A percentile compares a stretch with the other conserved stretches of the same genome.
These are phyloP conservation scores for Conticribra guillardii DNA, from an alignment of 108 stramenopile species.

Conservation along the genomic window DNA sequence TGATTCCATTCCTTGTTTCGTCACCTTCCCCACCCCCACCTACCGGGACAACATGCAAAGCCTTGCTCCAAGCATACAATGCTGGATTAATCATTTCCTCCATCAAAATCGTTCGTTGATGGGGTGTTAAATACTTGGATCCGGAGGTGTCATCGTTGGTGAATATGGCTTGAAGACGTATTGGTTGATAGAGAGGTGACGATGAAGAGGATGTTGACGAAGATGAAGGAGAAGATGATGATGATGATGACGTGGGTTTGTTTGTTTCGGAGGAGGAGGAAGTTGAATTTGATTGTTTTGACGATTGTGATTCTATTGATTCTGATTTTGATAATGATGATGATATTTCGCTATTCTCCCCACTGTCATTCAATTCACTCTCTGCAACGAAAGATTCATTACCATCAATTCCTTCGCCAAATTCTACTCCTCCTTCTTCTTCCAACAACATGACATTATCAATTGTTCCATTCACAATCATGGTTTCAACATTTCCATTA, in stretches of 20 bases:
- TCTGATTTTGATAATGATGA: too few species aligned
- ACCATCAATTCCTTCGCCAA: too few species aligned
- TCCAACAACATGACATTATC: too few species aligned
- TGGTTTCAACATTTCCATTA: too few species aligned
- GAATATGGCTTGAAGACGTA: slow-evolving; percentile 72
- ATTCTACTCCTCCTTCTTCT: too few species aligned
- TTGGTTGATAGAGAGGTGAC: slow-evolving; percentile 59
- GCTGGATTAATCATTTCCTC: slow-evolving; percentile 78
- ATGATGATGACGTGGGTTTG: not conserved
- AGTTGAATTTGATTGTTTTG: too few species aligned
- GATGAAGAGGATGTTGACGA: not conserved
- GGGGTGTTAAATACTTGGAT: slow-evolving; percentile 45
- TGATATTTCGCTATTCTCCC: too few species aligned
- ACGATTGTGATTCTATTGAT: too few species aligned
- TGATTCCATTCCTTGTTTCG: not conserved
- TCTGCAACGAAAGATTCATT: too few species aligned
- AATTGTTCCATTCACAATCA: too few species aligned
- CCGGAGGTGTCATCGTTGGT: slow-evolving; percentile 62
- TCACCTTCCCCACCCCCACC: not conserved
- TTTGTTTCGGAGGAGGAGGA: not conserved
- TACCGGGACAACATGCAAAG: slow-evolving; percentile 80
- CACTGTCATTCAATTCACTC: too few species aligned
- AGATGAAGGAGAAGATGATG: not conserved
- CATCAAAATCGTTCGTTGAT: slow-evolving; percentile 60
- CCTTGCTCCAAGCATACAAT: slow-evolving; percentile 75